Percentiles rank a stretch among this genome's conserved stretches.
phyloP scores from a whole-genome alignment of 73 alveolate species.

The Uronychia setigera region DNA sequence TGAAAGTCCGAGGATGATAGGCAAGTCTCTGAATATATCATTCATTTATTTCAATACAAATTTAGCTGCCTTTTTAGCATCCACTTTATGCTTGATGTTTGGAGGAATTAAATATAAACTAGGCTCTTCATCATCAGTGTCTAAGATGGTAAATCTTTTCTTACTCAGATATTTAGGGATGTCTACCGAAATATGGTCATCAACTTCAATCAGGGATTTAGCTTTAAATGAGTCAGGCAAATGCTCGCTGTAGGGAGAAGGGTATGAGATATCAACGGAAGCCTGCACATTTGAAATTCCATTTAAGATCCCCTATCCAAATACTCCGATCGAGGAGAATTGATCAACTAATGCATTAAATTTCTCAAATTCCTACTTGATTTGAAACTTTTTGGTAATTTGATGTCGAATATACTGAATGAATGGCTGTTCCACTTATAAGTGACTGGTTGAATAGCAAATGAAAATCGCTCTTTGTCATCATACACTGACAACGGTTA shows the following conservation, averaged over 20 bases:
- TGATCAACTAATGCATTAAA: not conserved
- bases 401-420: not conserved
- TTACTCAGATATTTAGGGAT: not conserved
- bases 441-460: not conserved
- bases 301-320: not conserved
- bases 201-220: not conserved
- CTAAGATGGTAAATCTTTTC: not conserved
- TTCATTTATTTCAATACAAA: too few relatives aligned
- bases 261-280: not conserved
- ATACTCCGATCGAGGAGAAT: not conserved
- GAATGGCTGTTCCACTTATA: not conserved
- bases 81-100: not conserved
- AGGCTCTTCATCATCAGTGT: not conserved
- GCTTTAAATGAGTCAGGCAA: not conserved
- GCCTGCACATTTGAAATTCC: not conserved
- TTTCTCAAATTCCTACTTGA: not conserved
- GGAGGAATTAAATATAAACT: not conserved
- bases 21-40: too few relatives aligned
- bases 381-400: not conserved
- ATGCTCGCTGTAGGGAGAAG: not conserved
- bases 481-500: not conserved
- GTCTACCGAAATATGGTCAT: not conserved
- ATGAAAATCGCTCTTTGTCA: not conserved
- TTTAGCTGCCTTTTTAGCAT: not conserved
- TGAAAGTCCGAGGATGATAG: not conserved